Conservation (phyloP, 2,329 filamentous ascomycete species). For the Aspergillus brunneoviolaceus region DNA sequence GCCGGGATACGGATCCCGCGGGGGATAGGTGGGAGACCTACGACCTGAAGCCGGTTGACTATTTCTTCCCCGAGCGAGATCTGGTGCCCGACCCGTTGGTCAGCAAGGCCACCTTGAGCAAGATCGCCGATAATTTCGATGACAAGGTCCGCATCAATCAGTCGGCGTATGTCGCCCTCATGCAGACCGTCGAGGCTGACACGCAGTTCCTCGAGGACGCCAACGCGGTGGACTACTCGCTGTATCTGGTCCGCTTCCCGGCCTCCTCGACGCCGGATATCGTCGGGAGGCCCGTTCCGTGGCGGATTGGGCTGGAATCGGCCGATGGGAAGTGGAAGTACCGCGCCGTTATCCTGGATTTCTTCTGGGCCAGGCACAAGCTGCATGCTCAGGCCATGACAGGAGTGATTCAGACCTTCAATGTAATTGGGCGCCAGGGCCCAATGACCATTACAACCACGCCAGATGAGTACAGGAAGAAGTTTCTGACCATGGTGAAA, state of each 20-base stretch:
- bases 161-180: constrained; percentile 57
- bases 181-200: constrained; percentile 58
- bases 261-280: constrained; percentile 35
- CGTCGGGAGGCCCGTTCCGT: constrained; percentile 43
- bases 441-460: constrained; percentile 75
- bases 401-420: constrained; percentile 62
- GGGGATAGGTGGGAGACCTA: constrained; percentile 65
- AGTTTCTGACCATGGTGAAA: constrained; percentile 55
- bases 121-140: constrained; percentile 66
- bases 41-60: constrained; percentile 71
- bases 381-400: constrained; percentile 66
- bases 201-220: constrained; percentile 61
- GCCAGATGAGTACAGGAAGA: constrained; percentile 64
- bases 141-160: constrained; percentile 62
- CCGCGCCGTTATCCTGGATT: constrained; percentile 67
- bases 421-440: constrained; percentile 61
- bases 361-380: constrained; percentile 77
- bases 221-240: constrained; percentile 73
- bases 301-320: constrained; percentile 63
- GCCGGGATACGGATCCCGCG: constrained; percentile 49
- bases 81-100: constrained; percentile 64
- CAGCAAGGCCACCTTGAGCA: constrained; percentile 63
- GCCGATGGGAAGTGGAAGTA: constrained; percentile 66
- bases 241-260: constrained; percentile 66
- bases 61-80: constrained; percentile 75